Evolutionary conservation across 148 eudicot genomes (phyloP).

Genomic region (Diospyros kaki): DNA sequence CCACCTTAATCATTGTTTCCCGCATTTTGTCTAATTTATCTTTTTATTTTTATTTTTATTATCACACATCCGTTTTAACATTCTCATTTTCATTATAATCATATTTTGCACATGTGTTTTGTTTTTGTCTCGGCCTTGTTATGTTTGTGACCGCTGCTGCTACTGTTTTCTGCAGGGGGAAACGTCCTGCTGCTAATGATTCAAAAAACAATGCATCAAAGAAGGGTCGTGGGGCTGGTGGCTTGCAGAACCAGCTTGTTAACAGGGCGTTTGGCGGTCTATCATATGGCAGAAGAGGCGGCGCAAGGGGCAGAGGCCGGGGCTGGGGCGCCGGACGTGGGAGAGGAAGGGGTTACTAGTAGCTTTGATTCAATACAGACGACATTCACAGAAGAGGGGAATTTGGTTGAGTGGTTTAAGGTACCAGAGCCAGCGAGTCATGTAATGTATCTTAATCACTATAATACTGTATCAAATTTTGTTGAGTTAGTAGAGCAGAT

Average conservation of each 20-base stretch:
- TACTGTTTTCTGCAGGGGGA: constrained; percentile 36
- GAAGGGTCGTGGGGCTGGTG: constrained; percentile 62
- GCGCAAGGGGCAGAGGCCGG: constrained; percentile 45
- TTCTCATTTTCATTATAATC: no score
- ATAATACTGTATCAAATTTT: constrained; percentile 14
- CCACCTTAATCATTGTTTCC: no score
- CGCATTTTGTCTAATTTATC: no score
- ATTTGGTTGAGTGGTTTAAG: background rate
- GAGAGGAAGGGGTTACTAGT: constrained; percentile 55
- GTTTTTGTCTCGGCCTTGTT: no score
- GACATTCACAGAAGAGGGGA: background rate
- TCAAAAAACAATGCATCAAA: constrained; percentile 49
- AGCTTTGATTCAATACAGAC: constrained; percentile 8
- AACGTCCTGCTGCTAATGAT: constrained; percentile 58
- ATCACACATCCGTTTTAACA: no score
- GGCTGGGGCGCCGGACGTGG: constrained; percentile 57
- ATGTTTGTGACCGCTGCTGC: no score
- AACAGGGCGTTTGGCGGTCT: constrained; percentile 48
- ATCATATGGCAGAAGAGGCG: constrained; percentile 59
- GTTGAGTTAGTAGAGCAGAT: background rate
- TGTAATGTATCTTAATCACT: background rate
- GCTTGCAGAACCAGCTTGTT: constrained; percentile 45
- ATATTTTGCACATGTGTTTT: no score
- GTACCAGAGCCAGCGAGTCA: no score
- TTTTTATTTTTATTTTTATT: background rate